phyloP scores from a whole-genome alignment of 2,329 filamentous ascomycete genomes.

The Ascochyta rabiei region DNA sequence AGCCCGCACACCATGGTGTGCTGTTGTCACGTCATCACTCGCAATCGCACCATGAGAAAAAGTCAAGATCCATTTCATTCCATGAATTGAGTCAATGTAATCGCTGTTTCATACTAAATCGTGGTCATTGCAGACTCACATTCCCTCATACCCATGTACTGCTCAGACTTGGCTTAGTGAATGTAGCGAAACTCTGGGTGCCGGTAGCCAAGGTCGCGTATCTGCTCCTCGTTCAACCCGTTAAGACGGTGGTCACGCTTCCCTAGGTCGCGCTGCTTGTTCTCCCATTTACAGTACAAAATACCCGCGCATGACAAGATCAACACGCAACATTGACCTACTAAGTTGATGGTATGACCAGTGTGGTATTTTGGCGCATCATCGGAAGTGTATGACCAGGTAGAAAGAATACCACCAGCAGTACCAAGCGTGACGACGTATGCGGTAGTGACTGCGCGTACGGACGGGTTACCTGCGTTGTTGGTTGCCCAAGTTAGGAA shows the following conservation, averaged over 20 bases:
- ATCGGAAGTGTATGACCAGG: slow-evolving; percentile 60
- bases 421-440: slow-evolving; percentile 72
- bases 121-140: neutral
- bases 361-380: slow-evolving; percentile 70
- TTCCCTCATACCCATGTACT: neutral
- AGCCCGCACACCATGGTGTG: neutral
- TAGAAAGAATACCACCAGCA: slow-evolving; percentile 63
- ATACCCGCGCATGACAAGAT: slow-evolving; percentile 57
- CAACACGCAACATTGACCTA: slow-evolving; percentile 55
- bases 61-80: slow-evolving; percentile 7
- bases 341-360: slow-evolving; percentile 72
- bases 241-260: slow-evolving; percentile 58
- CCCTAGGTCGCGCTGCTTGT: slow-evolving; percentile 55
- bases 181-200: slow-evolving; percentile 65
- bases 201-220: slow-evolving; percentile 57
- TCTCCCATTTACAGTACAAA: slow-evolving; percentile 61
- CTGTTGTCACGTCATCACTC: neutral
- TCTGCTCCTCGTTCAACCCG: slow-evolving; percentile 56
- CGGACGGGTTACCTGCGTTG: slow-evolving; percentile 62
- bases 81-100: slow-evolving; percentile 16
- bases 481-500: slow-evolving; percentile 66
- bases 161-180: slow-evolving; percentile 36
- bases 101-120: slow-evolving; percentile 5
- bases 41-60: neutral
- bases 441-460: slow-evolving; percentile 62